Conservation (phyloP, 306 rosid species). For the Hippophae tibetana region DNA sequence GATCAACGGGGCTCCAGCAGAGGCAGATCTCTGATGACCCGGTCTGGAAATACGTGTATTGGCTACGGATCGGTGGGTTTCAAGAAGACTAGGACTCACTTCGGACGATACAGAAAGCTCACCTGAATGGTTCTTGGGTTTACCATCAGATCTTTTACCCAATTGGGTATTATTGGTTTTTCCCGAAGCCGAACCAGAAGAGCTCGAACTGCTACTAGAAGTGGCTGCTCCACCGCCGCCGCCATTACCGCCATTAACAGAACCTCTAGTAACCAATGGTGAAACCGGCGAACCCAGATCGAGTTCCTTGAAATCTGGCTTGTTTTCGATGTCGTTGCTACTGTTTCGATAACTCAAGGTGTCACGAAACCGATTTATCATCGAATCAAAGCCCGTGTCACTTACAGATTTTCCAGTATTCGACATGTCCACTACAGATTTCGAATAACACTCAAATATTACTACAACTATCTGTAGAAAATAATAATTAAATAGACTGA, state of each 20-base stretch:
- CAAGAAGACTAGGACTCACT: conserved; percentile 29
- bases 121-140: conserved; percentile 37
- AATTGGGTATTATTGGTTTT: conserved; percentile 24
- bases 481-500: background rate
- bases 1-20: conserved; percentile 72
- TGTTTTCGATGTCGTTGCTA: conserved; percentile 17
- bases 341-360: conserved; percentile 22
- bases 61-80: conserved; percentile 38
- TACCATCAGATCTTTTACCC: conserved; percentile 36
- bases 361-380: conserved; percentile 29
- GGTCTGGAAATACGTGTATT: conserved; percentile 32
- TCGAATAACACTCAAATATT: no score
- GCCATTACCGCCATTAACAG: conserved; percentile 16
- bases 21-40: conserved; percentile 71
- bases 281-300: conserved; percentile 56
- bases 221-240: conserved; percentile 10
- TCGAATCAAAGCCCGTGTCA: conserved; percentile 41
- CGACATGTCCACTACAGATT: conserved; percentile 25
- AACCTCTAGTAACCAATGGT: conserved; percentile 29
- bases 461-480: background rate
- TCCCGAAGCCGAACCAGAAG: conserved; percentile 52
- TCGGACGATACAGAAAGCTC: conserved; percentile 38
- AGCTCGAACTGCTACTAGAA: conserved; percentile 47
- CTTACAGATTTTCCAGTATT: conserved; percentile 37
- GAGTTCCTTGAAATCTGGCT: conserved; percentile 56